Percentiles rank a stretch among this genome's conserved stretches.
Evolutionary conservation across 345 rosid species (phyloP).

Genomic region (Acer campestre): DNA sequence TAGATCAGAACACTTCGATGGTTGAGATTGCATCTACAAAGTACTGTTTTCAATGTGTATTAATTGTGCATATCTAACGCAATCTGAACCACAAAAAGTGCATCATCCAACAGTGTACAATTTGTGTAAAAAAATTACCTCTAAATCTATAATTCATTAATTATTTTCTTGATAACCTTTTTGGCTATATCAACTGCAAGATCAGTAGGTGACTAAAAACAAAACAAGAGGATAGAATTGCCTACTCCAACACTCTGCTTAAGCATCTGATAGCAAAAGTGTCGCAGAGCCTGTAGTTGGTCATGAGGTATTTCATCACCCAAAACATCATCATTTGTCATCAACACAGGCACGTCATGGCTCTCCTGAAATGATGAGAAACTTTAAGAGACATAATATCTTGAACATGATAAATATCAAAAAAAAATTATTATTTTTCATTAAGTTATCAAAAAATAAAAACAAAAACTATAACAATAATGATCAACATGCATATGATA

Average conservation of each 20-base stretch:
- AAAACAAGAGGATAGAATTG: constrained; percentile 5
- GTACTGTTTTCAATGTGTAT: background rate
- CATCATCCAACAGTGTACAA: background rate
- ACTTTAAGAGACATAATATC: background rate
- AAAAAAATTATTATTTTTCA: background rate
- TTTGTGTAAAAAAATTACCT: background rate
- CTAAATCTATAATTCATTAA: constrained; percentile 1
- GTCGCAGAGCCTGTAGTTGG: constrained; percentile 62
- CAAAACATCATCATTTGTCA: constrained; percentile 95
- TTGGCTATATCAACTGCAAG: background rate
- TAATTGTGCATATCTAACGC: background rate
- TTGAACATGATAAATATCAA: background rate
- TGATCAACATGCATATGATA: background rate
- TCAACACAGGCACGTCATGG: constrained; percentile 47
- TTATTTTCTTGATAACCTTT: background rate
- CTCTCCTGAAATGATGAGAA: constrained; percentile 53
- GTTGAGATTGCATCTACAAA: too few relatives aligned
- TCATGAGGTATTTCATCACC: constrained; percentile 95
- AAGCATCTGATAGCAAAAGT: constrained; percentile 69
- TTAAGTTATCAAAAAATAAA: background rate
- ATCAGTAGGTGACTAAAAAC: constrained; percentile 7
- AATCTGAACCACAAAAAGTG: background rate
- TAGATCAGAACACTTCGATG: background rate
- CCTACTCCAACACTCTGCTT: constrained; percentile 67
- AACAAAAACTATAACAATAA: background rate